These are phyloP conservation scores for Microdochium nivale DNA, from an alignment of 2,329 filamentous ascomycete species.

Conservation along the genomic window DNA sequence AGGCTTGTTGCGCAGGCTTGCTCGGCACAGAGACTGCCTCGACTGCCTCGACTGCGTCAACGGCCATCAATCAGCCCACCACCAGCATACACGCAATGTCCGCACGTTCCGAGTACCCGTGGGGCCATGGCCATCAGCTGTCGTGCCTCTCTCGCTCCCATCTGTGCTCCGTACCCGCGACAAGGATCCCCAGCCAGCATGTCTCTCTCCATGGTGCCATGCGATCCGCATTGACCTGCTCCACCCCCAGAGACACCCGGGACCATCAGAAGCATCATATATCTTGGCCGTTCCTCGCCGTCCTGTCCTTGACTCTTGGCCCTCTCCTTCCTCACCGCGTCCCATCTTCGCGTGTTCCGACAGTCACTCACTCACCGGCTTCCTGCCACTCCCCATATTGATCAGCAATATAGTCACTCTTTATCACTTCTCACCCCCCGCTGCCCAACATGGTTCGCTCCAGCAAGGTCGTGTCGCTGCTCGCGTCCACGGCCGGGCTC, in stretches of 20 bases:
- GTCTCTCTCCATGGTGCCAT: not conserved
- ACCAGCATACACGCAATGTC: not conserved
- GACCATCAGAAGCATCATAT: not conserved
- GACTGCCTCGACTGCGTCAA: not conserved
- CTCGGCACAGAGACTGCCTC: not conserved
- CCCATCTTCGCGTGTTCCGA: not conserved
- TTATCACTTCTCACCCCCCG: not conserved
- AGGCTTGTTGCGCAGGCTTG: not conserved
- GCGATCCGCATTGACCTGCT: not conserved
- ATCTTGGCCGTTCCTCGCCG: not conserved
- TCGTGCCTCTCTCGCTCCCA: not conserved
- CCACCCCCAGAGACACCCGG: not conserved
- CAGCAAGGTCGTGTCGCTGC: conserved; percentile 22
- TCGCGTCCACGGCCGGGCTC: conserved; percentile 22
- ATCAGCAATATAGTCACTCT: not conserved
- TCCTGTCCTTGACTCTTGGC: not conserved
- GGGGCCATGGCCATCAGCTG: not conserved
- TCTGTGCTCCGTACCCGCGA: not conserved
- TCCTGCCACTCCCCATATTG: not conserved
- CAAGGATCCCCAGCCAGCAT: not conserved
- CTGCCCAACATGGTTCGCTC: conserved; percentile 26
- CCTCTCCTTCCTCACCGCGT: not conserved
- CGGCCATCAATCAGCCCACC: not conserved
- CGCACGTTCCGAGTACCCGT: not conserved
- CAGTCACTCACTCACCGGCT: not conserved